Percentiles rank a stretch among this genome's conserved stretches.
phyloP scores from a whole-genome alignment of 1,139 yeast species.

The Pneumocystis murina region DNA sequence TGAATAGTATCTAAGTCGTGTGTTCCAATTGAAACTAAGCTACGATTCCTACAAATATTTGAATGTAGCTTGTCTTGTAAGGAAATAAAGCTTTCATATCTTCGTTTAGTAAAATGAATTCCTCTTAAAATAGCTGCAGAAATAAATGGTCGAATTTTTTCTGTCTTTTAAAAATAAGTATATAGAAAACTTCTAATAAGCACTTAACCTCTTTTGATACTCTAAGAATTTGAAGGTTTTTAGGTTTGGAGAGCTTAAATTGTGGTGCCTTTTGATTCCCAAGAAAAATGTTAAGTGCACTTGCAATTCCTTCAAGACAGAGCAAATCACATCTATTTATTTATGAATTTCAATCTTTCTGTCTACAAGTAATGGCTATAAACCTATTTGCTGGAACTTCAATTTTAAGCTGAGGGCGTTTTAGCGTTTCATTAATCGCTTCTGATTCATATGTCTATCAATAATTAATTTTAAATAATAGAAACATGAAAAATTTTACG shows the following conservation, averaged over 20 bases:
- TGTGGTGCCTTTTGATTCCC: conserved; percentile 53
- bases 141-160: conserved; percentile 72
- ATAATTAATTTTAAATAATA: not conserved
- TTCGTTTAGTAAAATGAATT: conserved; percentile 62
- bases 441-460: conserved; percentile 30
- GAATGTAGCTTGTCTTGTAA: conserved; percentile 92
- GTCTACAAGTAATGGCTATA: conserved; percentile 14
- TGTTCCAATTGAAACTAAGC: conserved; percentile 95
- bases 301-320: conserved; percentile 95
- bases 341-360: not conserved
- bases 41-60: conserved; percentile 90
- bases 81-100: conserved; percentile 87
- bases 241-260: conserved; percentile 43
- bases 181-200: conserved; percentile 1
- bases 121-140: conserved; percentile 86
- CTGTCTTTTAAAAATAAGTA: conserved; percentile 26
- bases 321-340: conserved; percentile 72
- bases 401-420: conserved; percentile 90
- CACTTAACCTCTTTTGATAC: conserved; percentile 4
- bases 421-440: conserved; percentile 37
- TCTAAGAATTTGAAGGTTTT: conserved; percentile 54
- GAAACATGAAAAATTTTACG: conserved; percentile 15
- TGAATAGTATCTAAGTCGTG: conserved; percentile 76
- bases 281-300: conserved; percentile 79
- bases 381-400: conserved; percentile 78